phyloP scores from a whole-genome alignment of 306 rosid genomes.

The Abrus precatorius region DNA sequence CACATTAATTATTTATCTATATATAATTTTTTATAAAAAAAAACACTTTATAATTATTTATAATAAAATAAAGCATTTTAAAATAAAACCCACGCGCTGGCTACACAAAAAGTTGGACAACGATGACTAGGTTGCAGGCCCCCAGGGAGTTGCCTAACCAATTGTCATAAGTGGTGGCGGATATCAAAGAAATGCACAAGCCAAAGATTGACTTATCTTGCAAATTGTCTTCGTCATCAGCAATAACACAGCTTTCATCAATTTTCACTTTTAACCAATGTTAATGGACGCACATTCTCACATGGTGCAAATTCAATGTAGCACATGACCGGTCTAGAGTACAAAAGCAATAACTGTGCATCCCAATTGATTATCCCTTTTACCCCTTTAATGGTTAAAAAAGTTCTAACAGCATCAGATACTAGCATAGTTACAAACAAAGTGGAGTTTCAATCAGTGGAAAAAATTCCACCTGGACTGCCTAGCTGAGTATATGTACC shows the following conservation, averaged over 20 bases:
- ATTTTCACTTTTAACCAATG: neutral
- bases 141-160: neutral
- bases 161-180: neutral
- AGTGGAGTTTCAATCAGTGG: neutral
- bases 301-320: neutral
- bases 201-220: conserved; percentile 12
- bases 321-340: neutral
- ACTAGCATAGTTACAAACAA: neutral
- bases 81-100: too few relatives aligned
- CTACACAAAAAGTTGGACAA: neutral
- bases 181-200: neutral
- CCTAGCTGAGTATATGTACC: conserved; percentile 24
- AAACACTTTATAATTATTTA: too few relatives aligned
- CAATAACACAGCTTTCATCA: neutral
- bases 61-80: too few relatives aligned
- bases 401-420: neutral
- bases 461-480: conserved; percentile 6
- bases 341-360: neutral
- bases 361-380: neutral
- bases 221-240: neutral
- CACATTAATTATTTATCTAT: too few relatives aligned
- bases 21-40: too few relatives aligned
- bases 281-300: neutral
- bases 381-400: neutral
- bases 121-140: neutral